phyloP scores from a whole-genome alignment of 2,329 filamentous ascomycete genomes.

The Aschersonia sp. region DNA sequence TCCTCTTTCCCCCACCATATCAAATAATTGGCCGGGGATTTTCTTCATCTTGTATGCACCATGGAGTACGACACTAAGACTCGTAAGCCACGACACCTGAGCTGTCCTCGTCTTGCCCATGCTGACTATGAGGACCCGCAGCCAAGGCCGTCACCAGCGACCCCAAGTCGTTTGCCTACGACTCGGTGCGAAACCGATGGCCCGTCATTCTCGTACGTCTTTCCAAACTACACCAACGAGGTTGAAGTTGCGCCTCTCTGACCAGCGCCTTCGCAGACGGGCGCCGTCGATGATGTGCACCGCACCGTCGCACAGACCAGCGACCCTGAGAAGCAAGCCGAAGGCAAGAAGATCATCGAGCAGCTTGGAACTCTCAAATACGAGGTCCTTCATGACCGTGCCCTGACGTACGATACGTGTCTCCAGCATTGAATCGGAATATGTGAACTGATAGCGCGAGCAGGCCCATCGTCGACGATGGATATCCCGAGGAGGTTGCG shows the following conservation, averaged over 20 bases:
- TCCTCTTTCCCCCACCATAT: neutral
- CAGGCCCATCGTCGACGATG: slow-evolving; percentile 66
- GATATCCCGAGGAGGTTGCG: slow-evolving; percentile 62
- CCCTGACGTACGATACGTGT: slow-evolving; percentile 43
- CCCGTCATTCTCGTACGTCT: slow-evolving; percentile 70
- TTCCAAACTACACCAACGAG: neutral
- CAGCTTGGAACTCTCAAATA: slow-evolving; percentile 78
- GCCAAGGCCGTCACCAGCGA: slow-evolving; percentile 69
- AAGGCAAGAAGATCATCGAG: slow-evolving; percentile 78
- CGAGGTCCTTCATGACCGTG: slow-evolving; percentile 80
- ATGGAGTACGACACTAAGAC: slow-evolving; percentile 69
- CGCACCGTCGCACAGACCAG: slow-evolving; percentile 47
- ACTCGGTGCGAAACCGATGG: slow-evolving; percentile 80
- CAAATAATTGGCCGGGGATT: neutral
- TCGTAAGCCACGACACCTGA: slow-evolving; percentile 30
- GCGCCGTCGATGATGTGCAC: slow-evolving; percentile 90
- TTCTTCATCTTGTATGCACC: slow-evolving; percentile 1
- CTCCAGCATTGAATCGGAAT: too few relatives aligned
- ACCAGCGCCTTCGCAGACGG: slow-evolving; percentile 42
- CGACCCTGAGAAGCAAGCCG: slow-evolving; percentile 51
- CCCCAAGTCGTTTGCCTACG: slow-evolving; percentile 71
- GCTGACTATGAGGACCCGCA: slow-evolving; percentile 19
- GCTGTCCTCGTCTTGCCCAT: neutral
- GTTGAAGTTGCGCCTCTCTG: neutral
- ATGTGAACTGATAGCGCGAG: too few relatives aligned